Conservation (phyloP, 1,284 basidiomycete genomes). For the Salmacisia buchloeana region DNA sequence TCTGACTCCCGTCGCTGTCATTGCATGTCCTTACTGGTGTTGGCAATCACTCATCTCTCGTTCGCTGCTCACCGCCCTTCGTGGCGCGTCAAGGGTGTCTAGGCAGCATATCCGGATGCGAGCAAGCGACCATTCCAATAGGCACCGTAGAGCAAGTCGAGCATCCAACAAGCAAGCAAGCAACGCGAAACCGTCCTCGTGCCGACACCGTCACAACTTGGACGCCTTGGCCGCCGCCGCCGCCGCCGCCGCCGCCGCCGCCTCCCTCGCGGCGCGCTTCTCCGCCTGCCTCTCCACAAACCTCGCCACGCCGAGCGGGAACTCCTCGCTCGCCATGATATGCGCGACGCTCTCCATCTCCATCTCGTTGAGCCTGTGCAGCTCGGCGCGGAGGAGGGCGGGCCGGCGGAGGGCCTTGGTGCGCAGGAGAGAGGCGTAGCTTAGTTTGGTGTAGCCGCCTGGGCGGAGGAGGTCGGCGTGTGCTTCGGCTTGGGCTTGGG, state of each 20-base stretch:
- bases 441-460: constrained; percentile 14
- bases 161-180: no score
- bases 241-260: neutral
- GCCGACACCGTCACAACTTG: neutral
- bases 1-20: no score
- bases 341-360: constrained; percentile 19
- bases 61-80: no score
- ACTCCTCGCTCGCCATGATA: constrained; percentile 15
- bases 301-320: constrained; percentile 15
- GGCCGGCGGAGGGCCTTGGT: constrained; percentile 15
- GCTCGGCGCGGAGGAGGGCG: constrained; percentile 7
- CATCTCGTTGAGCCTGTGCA: constrained; percentile 16
- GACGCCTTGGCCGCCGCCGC: neutral
- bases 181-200: neutral
- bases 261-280: constrained; percentile 21
- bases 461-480: constrained; percentile 11
- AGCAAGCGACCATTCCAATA: no score
- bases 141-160: no score
- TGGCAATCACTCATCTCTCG: no score
- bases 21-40: no score
- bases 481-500: neutral
- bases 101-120: no score
- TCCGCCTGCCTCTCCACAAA: constrained; percentile 19
- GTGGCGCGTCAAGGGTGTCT: no score
- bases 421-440: constrained; percentile 14